Evolutionary conservation across 2,329 filamentous ascomycete genomes (phyloP).

Genomic region (Diaporthe batatas): DNA sequence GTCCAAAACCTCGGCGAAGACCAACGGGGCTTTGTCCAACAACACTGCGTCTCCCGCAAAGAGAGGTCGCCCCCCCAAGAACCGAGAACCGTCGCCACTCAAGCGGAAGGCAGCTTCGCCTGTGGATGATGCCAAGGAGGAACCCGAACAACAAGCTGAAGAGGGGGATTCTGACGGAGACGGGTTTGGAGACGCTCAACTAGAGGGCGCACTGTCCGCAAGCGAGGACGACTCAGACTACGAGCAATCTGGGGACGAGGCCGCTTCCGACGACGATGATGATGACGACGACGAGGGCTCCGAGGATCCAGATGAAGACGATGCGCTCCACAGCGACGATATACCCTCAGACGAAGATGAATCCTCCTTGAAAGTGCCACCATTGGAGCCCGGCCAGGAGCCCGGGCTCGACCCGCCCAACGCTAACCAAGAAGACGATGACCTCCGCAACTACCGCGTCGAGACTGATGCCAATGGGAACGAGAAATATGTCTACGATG

Average conservation of each 20-base stretch:
- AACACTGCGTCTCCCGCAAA: slow-evolving; percentile 19
- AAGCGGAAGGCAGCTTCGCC: slow-evolving; percentile 73
- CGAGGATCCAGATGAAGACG: slow-evolving; percentile 58
- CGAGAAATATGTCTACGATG: slow-evolving; percentile 89
- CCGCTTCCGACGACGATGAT: slow-evolving; percentile 61
- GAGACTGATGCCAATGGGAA: slow-evolving; percentile 91
- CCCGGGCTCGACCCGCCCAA: slow-evolving; percentile 49
- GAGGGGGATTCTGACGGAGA: slow-evolving; percentile 62
- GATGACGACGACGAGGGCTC: slow-evolving; percentile 55
- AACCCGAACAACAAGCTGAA: background rate
- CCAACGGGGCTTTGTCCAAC: background rate
- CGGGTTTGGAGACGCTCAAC: slow-evolving; percentile 67
- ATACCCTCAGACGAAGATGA: slow-evolving; percentile 54
- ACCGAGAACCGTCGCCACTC: slow-evolving; percentile 50
- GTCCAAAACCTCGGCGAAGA: slow-evolving; percentile 21
- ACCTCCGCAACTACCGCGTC: slow-evolving; percentile 65
- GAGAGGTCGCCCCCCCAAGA: slow-evolving; percentile 24
- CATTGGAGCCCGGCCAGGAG: slow-evolving; percentile 40
- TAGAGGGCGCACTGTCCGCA: slow-evolving; percentile 70
- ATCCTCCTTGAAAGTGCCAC: slow-evolving; percentile 33
- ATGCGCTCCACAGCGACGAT: slow-evolving; percentile 57
- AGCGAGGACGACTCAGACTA: slow-evolving; percentile 70
- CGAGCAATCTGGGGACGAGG: slow-evolving; percentile 63
- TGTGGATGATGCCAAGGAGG: slow-evolving; percentile 62
- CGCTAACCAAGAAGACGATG: slow-evolving; percentile 54